Conservation (phyloP, 2,329 filamentous ascomycete genomes). For the Phialophora tarda region DNA sequence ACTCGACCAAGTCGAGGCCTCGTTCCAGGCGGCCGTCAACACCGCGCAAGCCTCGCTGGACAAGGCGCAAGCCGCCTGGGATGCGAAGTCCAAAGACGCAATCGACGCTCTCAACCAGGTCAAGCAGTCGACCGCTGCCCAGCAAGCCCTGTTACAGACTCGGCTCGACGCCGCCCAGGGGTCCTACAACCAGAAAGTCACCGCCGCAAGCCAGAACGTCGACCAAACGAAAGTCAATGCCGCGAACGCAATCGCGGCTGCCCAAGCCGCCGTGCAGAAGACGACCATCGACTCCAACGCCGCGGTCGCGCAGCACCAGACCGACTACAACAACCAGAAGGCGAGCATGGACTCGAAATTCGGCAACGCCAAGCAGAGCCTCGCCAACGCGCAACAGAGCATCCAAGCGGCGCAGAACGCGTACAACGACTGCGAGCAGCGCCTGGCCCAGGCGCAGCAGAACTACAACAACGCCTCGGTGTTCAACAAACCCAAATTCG, state of each 20-base stretch:
- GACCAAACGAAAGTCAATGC: conserved; percentile 5
- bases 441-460: conserved; percentile 2
- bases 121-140: conserved; percentile 4
- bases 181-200: conserved; percentile 7
- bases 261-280: conserved; percentile 1
- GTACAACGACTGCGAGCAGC: conserved; percentile 5
- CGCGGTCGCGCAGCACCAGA: neutral
- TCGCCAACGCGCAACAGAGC: conserved; percentile 1
- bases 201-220: neutral
- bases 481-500: neutral
- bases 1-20: conserved; percentile 5
- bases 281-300: neutral
- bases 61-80: conserved; percentile 2
- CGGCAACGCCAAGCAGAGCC: neutral
- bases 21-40: neutral
- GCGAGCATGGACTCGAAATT: conserved; percentile 1
- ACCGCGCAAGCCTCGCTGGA: neutral
- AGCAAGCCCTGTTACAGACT: neutral
- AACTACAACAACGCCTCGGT: neutral
- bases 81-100: neutral
- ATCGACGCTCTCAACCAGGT: conserved; percentile 1
- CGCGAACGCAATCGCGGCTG: neutral
- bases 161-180: neutral
- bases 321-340: conserved; percentile 4
- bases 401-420: conserved; percentile 4